These are phyloP conservation scores for Diaporthe velutina DNA, from an alignment of 2,329 filamentous ascomycete genomes.

Conservation along the genomic window DNA sequence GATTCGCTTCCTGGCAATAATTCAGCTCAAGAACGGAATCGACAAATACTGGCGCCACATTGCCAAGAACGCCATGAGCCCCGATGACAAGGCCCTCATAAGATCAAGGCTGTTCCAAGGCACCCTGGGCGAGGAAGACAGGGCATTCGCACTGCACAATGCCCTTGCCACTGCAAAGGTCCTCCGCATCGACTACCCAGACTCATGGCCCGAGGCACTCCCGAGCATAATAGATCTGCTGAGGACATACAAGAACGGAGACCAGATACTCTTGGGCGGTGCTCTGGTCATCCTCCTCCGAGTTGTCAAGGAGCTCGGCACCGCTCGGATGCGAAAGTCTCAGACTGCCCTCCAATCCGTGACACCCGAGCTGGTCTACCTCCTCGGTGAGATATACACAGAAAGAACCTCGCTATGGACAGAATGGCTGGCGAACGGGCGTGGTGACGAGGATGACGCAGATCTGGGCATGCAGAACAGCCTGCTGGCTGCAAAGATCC, in stretches of 20 bases:
- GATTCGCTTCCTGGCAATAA: conserved; percentile 89
- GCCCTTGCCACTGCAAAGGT: conserved; percentile 90
- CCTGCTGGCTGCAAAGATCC: conserved; percentile 80
- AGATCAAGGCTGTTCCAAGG: conserved; percentile 81
- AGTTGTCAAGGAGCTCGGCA: conserved; percentile 90
- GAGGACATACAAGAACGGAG: conserved; percentile 67
- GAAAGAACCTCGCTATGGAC: conserved; percentile 80
- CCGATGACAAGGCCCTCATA: conserved; percentile 82
- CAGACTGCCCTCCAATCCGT: conserved; percentile 82
- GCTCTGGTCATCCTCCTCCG: conserved; percentile 83
- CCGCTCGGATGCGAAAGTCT: conserved; percentile 80
- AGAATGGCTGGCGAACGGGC: conserved; percentile 67
- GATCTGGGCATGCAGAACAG: conserved; percentile 80
- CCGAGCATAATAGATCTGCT: conserved; percentile 74
- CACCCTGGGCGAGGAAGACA: conserved; percentile 81
- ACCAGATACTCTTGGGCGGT: conserved; percentile 77
- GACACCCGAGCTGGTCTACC: conserved; percentile 85
- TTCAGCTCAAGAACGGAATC: conserved; percentile 96
- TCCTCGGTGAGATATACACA: conserved; percentile 83
- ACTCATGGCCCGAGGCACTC: conserved; percentile 81
- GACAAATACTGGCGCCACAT: conserved; percentile 89
- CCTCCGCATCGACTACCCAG: conserved; percentile 88
- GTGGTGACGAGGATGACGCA: conserved; percentile 69
- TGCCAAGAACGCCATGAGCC: conserved; percentile 74
- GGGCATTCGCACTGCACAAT: conserved; percentile 85